Evolutionary conservation across 345 rosid genomes (phyloP).

Genomic region (Diplotaxis tenuifolia): DNA sequence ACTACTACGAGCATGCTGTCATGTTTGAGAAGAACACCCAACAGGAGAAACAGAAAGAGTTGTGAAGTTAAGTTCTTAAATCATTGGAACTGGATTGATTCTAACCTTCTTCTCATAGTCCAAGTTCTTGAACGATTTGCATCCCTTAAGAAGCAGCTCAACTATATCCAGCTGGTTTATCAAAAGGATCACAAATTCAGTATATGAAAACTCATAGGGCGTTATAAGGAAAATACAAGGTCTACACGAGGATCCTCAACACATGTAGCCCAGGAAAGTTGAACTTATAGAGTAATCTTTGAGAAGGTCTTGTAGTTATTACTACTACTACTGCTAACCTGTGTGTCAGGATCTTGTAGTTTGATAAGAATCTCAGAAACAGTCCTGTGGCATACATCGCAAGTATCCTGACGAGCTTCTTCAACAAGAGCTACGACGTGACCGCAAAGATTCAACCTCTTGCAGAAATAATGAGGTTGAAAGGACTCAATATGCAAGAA

Average conservation of each 20-base stretch:
- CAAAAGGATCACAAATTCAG: constrained; percentile 16
- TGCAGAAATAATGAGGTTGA: constrained; percentile 65
- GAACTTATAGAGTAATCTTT: too few relatives aligned
- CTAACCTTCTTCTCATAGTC: constrained; percentile 64
- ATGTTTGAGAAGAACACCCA: neutral
- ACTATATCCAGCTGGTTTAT: constrained; percentile 53
- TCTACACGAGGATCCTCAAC: too few relatives aligned
- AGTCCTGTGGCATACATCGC: constrained; percentile 68
- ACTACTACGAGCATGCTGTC: neutral
- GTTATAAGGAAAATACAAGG: neutral
- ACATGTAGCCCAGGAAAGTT: too few relatives aligned
- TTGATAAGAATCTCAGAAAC: constrained; percentile 69
- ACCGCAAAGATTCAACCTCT: constrained; percentile 63
- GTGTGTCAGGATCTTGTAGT: constrained; percentile 83
- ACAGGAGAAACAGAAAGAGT: neutral
- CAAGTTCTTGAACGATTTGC: constrained; percentile 64
- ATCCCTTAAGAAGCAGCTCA: constrained; percentile 73
- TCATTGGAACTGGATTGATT: neutral
- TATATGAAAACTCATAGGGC: neutral
- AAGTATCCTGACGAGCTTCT: constrained; percentile 57
- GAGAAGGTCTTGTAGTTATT: neutral
- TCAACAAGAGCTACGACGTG: constrained; percentile 43
- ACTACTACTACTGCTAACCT: constrained; percentile 46
- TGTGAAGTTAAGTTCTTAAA: neutral
- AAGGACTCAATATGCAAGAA: constrained; percentile 54